A percentile compares a stretch with the other conserved stretches of the same genome.
phyloP scores from a whole-genome alignment of 176 grass and related monocot species.

The Oryza glumipatula region DNA sequence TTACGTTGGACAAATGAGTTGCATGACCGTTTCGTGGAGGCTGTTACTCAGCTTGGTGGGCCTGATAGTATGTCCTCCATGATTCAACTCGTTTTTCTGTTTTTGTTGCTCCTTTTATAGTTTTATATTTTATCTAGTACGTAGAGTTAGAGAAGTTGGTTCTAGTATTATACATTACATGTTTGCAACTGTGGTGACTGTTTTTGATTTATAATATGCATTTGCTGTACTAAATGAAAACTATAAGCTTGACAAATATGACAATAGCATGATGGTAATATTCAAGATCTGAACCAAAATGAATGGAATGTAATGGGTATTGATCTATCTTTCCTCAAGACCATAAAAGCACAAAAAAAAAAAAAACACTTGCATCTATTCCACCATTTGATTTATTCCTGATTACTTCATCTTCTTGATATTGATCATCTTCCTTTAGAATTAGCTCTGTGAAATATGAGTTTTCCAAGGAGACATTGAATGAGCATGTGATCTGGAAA shows the following conservation, averaged over 20 bases:
- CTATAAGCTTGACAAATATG: not conserved
- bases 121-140: not conserved
- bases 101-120: not conserved
- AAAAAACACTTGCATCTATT: not conserved
- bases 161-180: not conserved
- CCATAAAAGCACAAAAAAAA: not conserved
- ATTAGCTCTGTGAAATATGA: not conserved
- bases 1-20: constrained; percentile 86
- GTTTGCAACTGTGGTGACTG: not conserved
- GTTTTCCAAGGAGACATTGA: not conserved
- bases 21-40: constrained; percentile 72
- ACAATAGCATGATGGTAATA: not conserved
- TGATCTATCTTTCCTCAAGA: not conserved
- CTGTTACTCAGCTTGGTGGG: constrained; percentile 81
- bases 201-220: not conserved
- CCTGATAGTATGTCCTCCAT: constrained; percentile 65
- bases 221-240: not conserved
- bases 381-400: not conserved
- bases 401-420: constrained; percentile 2
- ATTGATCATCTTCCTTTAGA: not conserved
- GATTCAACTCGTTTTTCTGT: not conserved
- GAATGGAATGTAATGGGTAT: not conserved
- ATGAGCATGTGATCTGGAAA: not conserved
- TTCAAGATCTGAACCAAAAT: not conserved
- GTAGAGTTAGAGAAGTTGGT: not conserved